Percentiles rank a stretch among this genome's conserved stretches.
These are phyloP conservation scores for Sporothrix dimorphospora DNA, from an alignment of 2,329 filamentous ascomycete species.

Conservation along the genomic window DNA sequence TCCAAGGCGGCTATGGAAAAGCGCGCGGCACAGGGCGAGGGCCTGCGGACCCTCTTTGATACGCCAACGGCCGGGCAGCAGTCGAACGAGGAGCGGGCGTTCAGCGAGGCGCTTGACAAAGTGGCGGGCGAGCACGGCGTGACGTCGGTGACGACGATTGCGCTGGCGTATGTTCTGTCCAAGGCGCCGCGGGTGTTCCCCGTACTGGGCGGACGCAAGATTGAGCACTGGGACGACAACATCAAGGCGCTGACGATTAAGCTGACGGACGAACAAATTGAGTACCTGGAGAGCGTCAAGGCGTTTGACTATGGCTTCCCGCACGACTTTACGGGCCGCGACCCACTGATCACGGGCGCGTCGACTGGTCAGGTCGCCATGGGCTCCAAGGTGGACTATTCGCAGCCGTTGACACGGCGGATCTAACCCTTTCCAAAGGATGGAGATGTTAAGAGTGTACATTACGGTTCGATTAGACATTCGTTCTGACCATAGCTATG, in stretches of 20 bases:
- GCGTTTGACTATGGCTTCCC: constrained; percentile 62
- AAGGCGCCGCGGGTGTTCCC: constrained; percentile 59
- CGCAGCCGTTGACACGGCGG: constrained; percentile 28
- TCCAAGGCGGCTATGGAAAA: constrained; percentile 42
- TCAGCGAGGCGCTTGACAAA: constrained; percentile 62
- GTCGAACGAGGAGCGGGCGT: constrained; percentile 53
- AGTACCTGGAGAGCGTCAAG: constrained; percentile 56
- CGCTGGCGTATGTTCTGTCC: constrained; percentile 55
- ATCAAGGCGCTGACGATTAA: constrained; percentile 57
- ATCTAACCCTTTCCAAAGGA: background rate
- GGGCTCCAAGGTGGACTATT: constrained; percentile 23
- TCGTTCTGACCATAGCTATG: background rate
- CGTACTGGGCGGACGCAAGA: constrained; percentile 55
- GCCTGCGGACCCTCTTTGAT: constrained; percentile 39
- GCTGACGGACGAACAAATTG: constrained; percentile 56
- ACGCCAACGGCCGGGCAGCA: constrained; percentile 37
- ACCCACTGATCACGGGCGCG: constrained; percentile 34
- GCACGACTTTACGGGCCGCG: constrained; percentile 45
- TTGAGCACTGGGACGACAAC: constrained; percentile 57
- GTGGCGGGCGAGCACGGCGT: constrained; percentile 60
- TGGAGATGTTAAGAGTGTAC: background rate
- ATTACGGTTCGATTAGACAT: background rate
- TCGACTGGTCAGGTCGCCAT: constrained; percentile 7
- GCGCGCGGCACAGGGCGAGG: constrained; percentile 43
- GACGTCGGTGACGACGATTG: constrained; percentile 61